Evolutionary conservation across 331 rosid genomes (phyloP).

Genomic region (Rhamnella rubrinervis): DNA sequence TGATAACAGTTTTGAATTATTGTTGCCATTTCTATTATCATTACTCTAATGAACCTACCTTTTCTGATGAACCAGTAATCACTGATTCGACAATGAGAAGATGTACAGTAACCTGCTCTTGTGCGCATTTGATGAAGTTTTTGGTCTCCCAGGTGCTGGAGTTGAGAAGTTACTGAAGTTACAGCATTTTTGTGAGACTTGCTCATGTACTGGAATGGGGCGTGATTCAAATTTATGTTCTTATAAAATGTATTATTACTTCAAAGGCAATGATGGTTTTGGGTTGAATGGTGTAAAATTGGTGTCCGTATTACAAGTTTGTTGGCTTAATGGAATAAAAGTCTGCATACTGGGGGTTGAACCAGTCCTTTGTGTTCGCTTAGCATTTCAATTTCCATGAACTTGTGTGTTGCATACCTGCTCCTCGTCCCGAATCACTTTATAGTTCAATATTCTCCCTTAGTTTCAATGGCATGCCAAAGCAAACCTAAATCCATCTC

Average conservation of each 20-base stretch:
- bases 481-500: too few relatives aligned
- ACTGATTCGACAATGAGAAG: conserved; percentile 61
- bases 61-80: conserved; percentile 51
- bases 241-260: neutral
- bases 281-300: neutral
- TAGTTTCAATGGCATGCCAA: too few relatives aligned
- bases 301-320: neutral
- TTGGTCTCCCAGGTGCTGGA: conserved; percentile 42
- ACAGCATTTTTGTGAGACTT: conserved; percentile 4
- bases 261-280: conserved; percentile 9
- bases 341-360: neutral
- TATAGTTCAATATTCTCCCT: too few relatives aligned
- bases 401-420: too few relatives aligned
- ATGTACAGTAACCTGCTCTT: conserved; percentile 65
- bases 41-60: conserved; percentile 14
- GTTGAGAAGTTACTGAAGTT: conserved; percentile 33
- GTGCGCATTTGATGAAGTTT: conserved; percentile 62
- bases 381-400: neutral
- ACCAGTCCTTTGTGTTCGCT: neutral
- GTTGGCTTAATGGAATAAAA: neutral
- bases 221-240: conserved; percentile 9
- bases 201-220: conserved; percentile 12
- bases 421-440: neutral
- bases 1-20: too few relatives aligned
- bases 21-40: neutral